phyloP scores from a whole-genome alignment of 31 red algal genomes.

The Bonnemaisonia californica region DNA sequence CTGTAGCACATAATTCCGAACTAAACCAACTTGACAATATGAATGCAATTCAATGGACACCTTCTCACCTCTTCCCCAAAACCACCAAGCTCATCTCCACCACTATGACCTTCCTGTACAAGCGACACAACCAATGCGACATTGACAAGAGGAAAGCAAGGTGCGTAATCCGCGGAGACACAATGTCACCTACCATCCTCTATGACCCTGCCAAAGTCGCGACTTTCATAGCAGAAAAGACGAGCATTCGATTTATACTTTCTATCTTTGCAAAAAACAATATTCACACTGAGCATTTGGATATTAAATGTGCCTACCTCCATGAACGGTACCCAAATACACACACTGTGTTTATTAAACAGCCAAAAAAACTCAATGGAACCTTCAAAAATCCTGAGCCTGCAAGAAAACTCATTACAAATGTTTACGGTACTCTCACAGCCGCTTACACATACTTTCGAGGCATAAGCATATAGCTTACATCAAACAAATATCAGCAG shows the following conservation, averaged over 20 bases:
- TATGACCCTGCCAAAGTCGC: background rate
- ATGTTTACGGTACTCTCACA: background rate
- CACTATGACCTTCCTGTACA: constrained; percentile 3
- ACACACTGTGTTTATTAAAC: background rate
- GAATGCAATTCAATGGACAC: background rate
- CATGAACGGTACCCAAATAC: background rate
- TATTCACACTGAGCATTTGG: background rate
- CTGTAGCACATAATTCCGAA: background rate
- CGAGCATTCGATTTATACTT: background rate
- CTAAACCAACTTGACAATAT: background rate
- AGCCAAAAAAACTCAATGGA: background rate
- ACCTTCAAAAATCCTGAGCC: background rate
- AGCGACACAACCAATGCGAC: background rate
- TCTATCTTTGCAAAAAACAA: background rate
- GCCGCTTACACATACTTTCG: background rate
- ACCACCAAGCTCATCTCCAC: constrained; percentile 1
- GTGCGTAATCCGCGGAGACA: background rate
- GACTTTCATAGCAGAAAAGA: background rate
- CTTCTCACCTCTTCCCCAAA: background rate
- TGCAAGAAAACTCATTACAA: too few relatives aligned
- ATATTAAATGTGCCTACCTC: background rate
- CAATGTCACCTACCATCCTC: background rate
- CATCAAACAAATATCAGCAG: too few relatives aligned
- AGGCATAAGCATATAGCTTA: too few relatives aligned
- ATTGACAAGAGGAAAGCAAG: background rate